A percentile compares a stretch with the other conserved stretches of the same genome.
Conservation (phyloP, 305 asterid species). For the Ajuga reptans region DNA sequence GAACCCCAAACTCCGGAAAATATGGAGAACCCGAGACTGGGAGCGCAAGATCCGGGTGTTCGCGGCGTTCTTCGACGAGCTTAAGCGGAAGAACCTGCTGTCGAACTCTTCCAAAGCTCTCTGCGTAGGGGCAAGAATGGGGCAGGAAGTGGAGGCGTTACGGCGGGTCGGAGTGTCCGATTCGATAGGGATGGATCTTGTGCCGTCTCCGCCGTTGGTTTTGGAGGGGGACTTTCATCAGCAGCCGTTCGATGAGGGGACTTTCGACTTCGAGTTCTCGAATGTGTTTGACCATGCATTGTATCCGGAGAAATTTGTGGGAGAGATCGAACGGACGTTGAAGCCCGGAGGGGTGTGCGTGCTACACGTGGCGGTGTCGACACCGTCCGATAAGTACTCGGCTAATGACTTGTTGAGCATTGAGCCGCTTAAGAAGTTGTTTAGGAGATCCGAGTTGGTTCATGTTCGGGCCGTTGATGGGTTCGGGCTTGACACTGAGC, state of each 20-base stretch:
- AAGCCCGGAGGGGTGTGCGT: conserved; percentile 57
- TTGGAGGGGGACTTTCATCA: conserved; percentile 61
- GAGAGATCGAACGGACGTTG: conserved; percentile 78
- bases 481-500: conserved; percentile 67
- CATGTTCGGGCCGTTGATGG: conserved; percentile 45
- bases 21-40: conserved; percentile 79
- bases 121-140: conserved; percentile 67
- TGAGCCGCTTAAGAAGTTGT: conserved; percentile 57
- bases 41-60: conserved; percentile 53
- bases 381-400: conserved; percentile 66
- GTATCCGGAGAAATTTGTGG: conserved; percentile 57
- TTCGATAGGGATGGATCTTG: conserved; percentile 68
- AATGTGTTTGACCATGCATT: conserved; percentile 79
- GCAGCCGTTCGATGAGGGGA: conserved; percentile 55
- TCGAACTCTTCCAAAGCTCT: conserved; percentile 43
- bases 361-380: conserved; percentile 52
- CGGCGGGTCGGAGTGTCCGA: conserved; percentile 52
- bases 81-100: conserved; percentile 30
- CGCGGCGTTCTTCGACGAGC: conserved; percentile 36
- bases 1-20: conserved; percentile 48
- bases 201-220: conserved; percentile 67
- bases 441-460: conserved; percentile 45
- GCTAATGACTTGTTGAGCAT: conserved; percentile 60
- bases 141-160: conserved; percentile 77
- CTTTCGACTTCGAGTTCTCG: conserved; percentile 68